Percentiles rank a stretch among this genome's conserved stretches.
Evolutionary conservation across 2,329 filamentous ascomycete genomes (phyloP).

Genomic region (Fusarium euwallaceae): DNA sequence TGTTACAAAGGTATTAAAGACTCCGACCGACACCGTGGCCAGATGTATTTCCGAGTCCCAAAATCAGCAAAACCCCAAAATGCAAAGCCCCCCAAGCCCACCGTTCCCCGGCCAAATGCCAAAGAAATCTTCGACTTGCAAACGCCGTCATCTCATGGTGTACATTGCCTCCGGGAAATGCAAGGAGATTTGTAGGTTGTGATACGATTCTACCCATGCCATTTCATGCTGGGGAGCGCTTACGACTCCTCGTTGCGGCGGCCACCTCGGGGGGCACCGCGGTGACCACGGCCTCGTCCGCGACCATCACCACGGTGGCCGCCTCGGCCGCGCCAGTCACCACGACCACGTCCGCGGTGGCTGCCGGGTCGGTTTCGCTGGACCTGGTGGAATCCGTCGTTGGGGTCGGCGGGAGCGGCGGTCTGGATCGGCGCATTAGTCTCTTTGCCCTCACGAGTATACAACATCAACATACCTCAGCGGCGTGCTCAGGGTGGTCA

Average conservation of each 20-base stretch:
- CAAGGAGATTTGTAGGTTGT: slow-evolving; percentile 47
- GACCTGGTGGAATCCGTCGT: slow-evolving; percentile 81
- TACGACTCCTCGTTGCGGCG: slow-evolving; percentile 59
- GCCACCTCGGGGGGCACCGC: slow-evolving; percentile 50
- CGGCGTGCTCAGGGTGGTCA: slow-evolving; percentile 72
- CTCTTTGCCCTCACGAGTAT: neutral
- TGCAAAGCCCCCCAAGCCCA: slow-evolving; percentile 44
- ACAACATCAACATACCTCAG: slow-evolving; percentile 55
- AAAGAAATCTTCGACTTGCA: slow-evolving; percentile 45
- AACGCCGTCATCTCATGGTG: slow-evolving; percentile 58
- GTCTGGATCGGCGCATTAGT: slow-evolving; percentile 41
- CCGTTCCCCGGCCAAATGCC: slow-evolving; percentile 44
- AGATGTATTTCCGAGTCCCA: slow-evolving; percentile 46
- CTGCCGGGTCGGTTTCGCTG: slow-evolving; percentile 68
- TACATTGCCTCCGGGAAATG: slow-evolving; percentile 53
- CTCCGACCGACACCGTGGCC: slow-evolving; percentile 46
- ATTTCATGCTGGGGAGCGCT: slow-evolving; percentile 36
- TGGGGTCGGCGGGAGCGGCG: slow-evolving; percentile 57
- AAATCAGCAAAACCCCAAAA: slow-evolving; percentile 51
- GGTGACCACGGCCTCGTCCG: slow-evolving; percentile 57
- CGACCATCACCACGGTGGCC: slow-evolving; percentile 63
- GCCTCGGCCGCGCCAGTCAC: slow-evolving; percentile 65
- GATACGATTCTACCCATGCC: slow-evolving; percentile 44
- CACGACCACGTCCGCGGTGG: slow-evolving; percentile 60
- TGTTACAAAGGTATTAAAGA: slow-evolving; percentile 48